Base-by-base conservation (phyloP, 805 yeast species). In the Lipomyces sp. region DNA sequence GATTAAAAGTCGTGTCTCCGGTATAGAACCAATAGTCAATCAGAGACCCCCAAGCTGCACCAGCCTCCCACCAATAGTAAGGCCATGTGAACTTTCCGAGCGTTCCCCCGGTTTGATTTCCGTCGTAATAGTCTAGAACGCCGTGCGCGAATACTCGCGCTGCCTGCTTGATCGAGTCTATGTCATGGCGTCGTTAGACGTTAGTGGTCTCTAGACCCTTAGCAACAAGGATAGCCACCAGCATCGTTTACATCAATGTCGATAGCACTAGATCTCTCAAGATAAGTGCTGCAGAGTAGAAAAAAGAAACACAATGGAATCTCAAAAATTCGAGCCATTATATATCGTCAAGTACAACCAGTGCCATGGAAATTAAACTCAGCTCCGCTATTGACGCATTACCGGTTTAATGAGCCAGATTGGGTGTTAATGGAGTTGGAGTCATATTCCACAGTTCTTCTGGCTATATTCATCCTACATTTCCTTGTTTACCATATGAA, bases 41-140 rank as follows among this genome's bases (percentile, higher is more conserved):
- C 83, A 94, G 80, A 24, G 90, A 82, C 7, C 97, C 97, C 77
- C 81, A 88, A 0, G 92, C 92, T 71, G 90, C 94, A 73, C 96
- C 97, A 51, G 93, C 92, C 77, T 89, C 87, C 96, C 96, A 90
- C 99, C 98, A 94, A 82, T 94, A 94, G 82, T 94, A 93, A 0
- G 98, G 98, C 75, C 82, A 80, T 11, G 87, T 81, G 77, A 95
- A 93, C 92, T 90, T 87, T 54, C 98, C 99, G 34, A 90, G 81
- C 3, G 92, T 84, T 7, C 93, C 89, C 45, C 97, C 98, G 54
- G 82, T 77, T 45, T 82, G 76, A 69, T 77, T 72, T 29, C 92
- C 92, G 71, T 84, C 84, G 77, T 89, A 89, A 77, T 89, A 89
- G 77, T 86, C 86, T 81, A 89, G 80, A 70, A 88, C 76, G 64